A percentile compares a stretch with the other conserved stretches of the same genome.
Conservation (phyloP, 2,329 filamentous ascomycete species). For the Xylariaceae sp. region DNA sequence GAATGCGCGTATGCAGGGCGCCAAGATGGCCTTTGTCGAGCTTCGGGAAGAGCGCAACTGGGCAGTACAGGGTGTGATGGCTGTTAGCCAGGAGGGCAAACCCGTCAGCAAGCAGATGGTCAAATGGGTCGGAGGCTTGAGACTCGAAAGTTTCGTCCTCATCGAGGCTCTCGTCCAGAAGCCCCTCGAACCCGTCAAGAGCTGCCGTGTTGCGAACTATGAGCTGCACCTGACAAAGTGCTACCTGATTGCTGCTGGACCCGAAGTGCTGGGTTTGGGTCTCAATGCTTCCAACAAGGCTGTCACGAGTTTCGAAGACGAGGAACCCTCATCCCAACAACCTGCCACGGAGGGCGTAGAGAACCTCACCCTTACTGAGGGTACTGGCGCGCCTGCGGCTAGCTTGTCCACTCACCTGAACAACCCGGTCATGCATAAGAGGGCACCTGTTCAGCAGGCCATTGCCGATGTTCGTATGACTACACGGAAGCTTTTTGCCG, state of each 20-base stretch:
- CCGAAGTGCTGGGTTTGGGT: constrained; percentile 54
- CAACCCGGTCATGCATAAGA: constrained; percentile 89
- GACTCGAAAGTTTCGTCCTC: constrained; percentile 75
- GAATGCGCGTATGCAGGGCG: constrained; percentile 81
- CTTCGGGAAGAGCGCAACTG: constrained; percentile 70
- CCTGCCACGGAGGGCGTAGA: constrained; percentile 32
- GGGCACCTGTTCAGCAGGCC: constrained; percentile 85
- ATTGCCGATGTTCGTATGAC: constrained; percentile 54
- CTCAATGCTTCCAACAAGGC: constrained; percentile 51
- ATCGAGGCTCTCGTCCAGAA: constrained; percentile 79
- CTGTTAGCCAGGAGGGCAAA: constrained; percentile 59
- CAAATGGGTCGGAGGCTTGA: constrained; percentile 76
- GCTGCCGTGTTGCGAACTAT: constrained; percentile 70
- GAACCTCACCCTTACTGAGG: constrained; percentile 33
- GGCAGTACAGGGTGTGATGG: constrained; percentile 78
- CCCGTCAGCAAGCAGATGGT: constrained; percentile 82
- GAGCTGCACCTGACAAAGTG: constrained; percentile 88
- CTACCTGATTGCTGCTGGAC: constrained; percentile 67
- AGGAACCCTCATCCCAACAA: constrained; percentile 35
- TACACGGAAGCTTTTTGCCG: constrained; percentile 66
- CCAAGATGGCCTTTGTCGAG: constrained; percentile 88
- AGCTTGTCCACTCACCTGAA: constrained; percentile 80
- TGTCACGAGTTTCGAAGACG: constrained; percentile 56
- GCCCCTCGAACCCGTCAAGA: constrained; percentile 84
- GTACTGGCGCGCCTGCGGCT: constrained; percentile 59